Base-by-base conservation (phyloP, 1,284 basidiomycete species). In the Marasmius tenuissimus region DNA sequence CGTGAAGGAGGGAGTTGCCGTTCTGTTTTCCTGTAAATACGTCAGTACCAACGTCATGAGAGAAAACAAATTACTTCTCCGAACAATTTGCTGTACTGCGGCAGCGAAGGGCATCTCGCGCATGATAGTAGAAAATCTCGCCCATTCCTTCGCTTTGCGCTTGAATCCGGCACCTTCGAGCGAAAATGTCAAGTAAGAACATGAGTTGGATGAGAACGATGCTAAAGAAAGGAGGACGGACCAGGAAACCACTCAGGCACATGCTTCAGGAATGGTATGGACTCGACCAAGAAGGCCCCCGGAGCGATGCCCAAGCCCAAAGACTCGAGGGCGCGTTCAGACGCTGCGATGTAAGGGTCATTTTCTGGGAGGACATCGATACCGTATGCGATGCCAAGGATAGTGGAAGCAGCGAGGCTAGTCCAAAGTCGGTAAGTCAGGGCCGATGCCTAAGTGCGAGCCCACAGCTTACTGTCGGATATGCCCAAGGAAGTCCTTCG, bases 401-500 rank as follows among this genome's bases (percentile, higher is more conserved):
- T 9, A 14, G 75, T 75, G 7, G 73, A 72, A 16, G 77, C 79
- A 49, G 20, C 55, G n/a, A 58, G 47, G 22, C 62, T 53, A 47
- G n/a, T 42, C 40, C 12, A n/a, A 42, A n/a, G 34, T 40, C 22
- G 40, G 34, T 60, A 58, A 64, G 50, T 63, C 54, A 63, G 16
- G 53, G 45, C 34, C 47, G 50, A 37, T 45, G 55, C 22, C 34
- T 58, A 40, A 61, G 53, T 50, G 57, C 42, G 58, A 48, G 56
- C 38, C 9, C 12, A 47, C 27, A 37, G 65, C 74, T 63, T 50
- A 76, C 76, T 73, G 67, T 55, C 71, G 64, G 14, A 76, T 71
- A 59, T 70, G 73, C 16, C 69, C 64, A 33, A 72, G 68, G 60
- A 76, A 76, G 27, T 71, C 63, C 10, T 69, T 64, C 1, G 75